A percentile compares a stretch with the other conserved stretches of the same genome.
phyloP scores from a whole-genome alignment of 2,329 filamentous ascomycete genomes.

The Paraphaeosphaeria sporulosa region DNA sequence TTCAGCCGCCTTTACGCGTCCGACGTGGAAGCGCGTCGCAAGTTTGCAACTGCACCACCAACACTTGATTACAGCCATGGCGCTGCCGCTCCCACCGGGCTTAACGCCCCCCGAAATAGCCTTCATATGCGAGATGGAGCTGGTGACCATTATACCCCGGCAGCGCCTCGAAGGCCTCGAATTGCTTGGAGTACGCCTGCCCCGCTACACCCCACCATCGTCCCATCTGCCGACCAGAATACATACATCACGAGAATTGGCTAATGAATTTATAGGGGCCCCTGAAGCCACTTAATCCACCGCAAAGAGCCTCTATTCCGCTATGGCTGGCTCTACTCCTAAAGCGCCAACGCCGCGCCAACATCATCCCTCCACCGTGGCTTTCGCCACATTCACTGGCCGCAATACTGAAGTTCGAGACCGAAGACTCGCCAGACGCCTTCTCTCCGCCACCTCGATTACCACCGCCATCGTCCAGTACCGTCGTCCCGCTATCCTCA shows the following conservation, averaged over 20 bases:
- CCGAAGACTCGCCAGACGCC: conserved; percentile 63
- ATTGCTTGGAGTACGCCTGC: conserved; percentile 78
- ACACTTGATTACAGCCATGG: conserved; percentile 54
- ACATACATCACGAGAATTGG: background rate
- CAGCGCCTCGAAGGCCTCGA: conserved; percentile 87
- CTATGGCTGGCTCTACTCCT: conserved; percentile 95
- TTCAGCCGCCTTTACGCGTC: conserved; percentile 11
- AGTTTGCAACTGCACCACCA: conserved; percentile 32
- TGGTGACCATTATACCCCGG: conserved; percentile 89
- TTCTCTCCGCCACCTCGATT: conserved; percentile 81
- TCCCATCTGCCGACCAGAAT: conserved; percentile 7
- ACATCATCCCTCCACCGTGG: conserved; percentile 92
- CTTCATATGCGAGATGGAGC: conserved; percentile 97
- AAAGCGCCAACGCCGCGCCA: conserved; percentile 91
- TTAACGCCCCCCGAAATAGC: conserved; percentile 87
- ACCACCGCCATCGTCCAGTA: conserved; percentile 61
- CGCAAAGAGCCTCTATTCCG: conserved; percentile 79
- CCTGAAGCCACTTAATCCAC: conserved; percentile 78
- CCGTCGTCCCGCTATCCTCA: conserved; percentile 54
- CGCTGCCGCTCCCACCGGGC: conserved; percentile 68
- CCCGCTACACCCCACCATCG: conserved; percentile 38
- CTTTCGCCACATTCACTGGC: conserved; percentile 78
- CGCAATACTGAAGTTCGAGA: conserved; percentile 82
- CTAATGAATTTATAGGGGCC: conserved; percentile 67
- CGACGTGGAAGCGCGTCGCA: conserved; percentile 8